Percentiles rank a stretch among this genome's conserved stretches.
These are phyloP conservation scores for Xylaria digitata DNA, from an alignment of 2,329 filamentous ascomycete species.

Conservation along the genomic window DNA sequence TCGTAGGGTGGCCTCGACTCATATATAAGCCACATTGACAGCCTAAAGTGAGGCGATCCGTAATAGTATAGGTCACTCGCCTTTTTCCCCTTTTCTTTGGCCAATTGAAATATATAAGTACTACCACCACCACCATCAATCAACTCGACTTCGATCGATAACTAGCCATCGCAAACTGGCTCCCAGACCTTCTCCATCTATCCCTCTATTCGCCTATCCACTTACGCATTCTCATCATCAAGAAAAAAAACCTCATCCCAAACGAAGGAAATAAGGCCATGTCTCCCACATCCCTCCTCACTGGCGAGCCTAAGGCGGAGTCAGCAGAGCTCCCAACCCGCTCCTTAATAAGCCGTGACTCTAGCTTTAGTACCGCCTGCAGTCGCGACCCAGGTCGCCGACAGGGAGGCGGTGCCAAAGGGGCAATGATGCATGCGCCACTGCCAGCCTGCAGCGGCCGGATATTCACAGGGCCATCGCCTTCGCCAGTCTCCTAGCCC, in stretches of 20 bases:
- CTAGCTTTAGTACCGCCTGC: background rate
- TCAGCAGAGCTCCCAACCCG: background rate
- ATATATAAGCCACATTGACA: slow-evolving; percentile 26
- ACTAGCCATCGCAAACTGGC: background rate
- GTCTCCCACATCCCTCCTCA: slow-evolving; percentile 21
- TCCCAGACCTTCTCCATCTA: background rate
- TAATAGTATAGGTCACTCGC: background rate
- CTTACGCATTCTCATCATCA: background rate
- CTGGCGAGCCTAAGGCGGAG: background rate
- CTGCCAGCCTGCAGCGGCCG: slow-evolving; percentile 38
- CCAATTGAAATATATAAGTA: background rate
- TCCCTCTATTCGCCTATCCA: background rate
- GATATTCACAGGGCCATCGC: slow-evolving; percentile 16
- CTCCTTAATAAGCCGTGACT: background rate
- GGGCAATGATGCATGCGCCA: slow-evolving; percentile 27
- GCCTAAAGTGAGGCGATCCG: slow-evolving; percentile 13
- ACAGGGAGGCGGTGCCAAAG: background rate
- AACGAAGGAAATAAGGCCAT: slow-evolving; percentile 15
- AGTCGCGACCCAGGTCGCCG: background rate
- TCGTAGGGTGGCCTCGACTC: background rate
- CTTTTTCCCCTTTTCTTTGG: background rate
- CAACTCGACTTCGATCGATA: background rate
- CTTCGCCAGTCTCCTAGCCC: background rate
- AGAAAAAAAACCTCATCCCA: no score
- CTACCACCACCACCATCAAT: background rate